Base-by-base conservation (phyloP, 768 basidiomycete genomes). In the Strobilomyces confusus region DNA sequence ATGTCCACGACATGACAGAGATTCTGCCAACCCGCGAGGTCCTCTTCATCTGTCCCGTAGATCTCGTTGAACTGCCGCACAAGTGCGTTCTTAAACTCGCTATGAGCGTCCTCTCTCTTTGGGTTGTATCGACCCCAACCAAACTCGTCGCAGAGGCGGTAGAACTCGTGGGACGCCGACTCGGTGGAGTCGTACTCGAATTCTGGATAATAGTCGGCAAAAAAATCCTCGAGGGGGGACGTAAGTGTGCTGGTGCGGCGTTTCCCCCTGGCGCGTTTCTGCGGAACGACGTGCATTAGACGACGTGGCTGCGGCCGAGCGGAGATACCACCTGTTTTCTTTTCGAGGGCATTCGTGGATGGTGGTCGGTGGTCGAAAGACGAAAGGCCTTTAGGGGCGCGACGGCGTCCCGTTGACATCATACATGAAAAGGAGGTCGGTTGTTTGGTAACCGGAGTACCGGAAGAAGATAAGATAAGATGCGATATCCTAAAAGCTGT, bases 131-230 rank as follows among this genome's bases (percentile, higher is more conserved):
- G 19, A 1, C 40, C 38, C 62, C 61, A 63, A 7, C 26, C 50
- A 1, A 14, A 13, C 8, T 54, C 14, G 33, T 64, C 19, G 33
- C 62, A 63, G 0, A 61, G 44, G 19, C 60, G 60, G 30, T 61
- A 62, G 3, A 61, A 61, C 9, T 61, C 59, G 22, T 25, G 40
- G 11, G 59, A 54, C 1, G 60, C 60, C 0, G 60, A 61, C 19
- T 26, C 6, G 0, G 52, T 54, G 17, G 51, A 1, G 5, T 62
- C 26, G 11, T 61, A 54, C 1, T 62, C 17, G 26, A 55, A 61
- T 1, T 2, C 2, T 0, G 60, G 56, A 15, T 9, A 34, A 23
- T 48, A 44, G 0, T 22, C n/a, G 1, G 19, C 38, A 8, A 60
- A 60, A 1, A 61, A 60, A 0, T 5, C 43, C 1, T 37, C 22